Conservation (phyloP, 106 monocot genomes). For the Dendrobium catenatum region DNA sequence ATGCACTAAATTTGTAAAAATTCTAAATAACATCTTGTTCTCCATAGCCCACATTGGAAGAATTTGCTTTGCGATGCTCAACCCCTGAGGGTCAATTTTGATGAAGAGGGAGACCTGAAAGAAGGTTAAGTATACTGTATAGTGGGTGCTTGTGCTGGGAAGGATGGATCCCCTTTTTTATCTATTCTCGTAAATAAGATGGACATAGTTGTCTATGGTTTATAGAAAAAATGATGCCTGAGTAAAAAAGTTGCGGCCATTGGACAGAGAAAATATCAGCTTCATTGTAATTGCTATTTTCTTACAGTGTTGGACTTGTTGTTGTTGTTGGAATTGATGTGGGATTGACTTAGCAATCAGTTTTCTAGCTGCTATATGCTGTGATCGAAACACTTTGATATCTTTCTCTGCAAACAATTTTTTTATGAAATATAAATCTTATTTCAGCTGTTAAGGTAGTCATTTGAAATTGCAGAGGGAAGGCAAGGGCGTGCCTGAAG, state of each 20-base stretch:
- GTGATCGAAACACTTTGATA: conserved; percentile 1
- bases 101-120: too few relatives aligned
- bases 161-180: too few relatives aligned
- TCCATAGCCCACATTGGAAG: too few relatives aligned
- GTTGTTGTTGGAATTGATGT: background rate
- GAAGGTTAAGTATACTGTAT: too few relatives aligned
- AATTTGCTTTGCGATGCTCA: too few relatives aligned
- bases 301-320: background rate
- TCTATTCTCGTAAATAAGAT: too few relatives aligned
- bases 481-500: conserved; percentile 75
- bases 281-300: background rate
- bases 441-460: conserved; percentile 4
- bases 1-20: too few relatives aligned
- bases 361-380: background rate
- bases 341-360: background rate
- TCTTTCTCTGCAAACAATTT: background rate
- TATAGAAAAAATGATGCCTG: background rate
- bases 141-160: too few relatives aligned
- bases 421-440: background rate
- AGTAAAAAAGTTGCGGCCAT: background rate
- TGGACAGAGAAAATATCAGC: background rate
- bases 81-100: too few relatives aligned
- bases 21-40: too few relatives aligned
- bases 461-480: conserved; percentile 43
- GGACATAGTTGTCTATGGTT: too few relatives aligned